phyloP scores from a whole-genome alignment of 257 asterid genomes.

The Penstemon davidsonii region DNA sequence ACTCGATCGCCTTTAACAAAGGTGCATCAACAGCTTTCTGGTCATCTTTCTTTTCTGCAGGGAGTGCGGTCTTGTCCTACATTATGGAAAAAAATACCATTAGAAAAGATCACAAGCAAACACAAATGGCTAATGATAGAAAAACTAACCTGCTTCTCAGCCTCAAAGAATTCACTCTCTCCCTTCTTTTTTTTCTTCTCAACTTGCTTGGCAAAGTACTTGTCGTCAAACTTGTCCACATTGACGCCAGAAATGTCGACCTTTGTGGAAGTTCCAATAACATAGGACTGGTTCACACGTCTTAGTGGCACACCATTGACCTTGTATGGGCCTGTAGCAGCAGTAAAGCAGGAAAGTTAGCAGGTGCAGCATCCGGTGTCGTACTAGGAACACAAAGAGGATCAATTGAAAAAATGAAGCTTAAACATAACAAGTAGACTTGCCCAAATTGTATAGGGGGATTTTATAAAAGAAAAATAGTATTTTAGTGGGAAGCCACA shows the following conservation, averaged over 20 bases:
- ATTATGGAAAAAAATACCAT: background rate
- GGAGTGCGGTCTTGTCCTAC: constrained; percentile 49
- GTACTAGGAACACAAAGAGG: background rate
- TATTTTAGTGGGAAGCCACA: no score
- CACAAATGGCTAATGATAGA: background rate
- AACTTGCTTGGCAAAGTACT: constrained; percentile 59
- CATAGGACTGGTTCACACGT: constrained; percentile 70
- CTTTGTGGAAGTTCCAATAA: constrained; percentile 65
- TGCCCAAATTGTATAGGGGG: background rate
- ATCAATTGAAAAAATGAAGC: background rate
- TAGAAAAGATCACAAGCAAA: background rate
- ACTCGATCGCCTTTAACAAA: constrained; percentile 55
- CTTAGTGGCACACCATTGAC: constrained; percentile 71
- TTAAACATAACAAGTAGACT: background rate
- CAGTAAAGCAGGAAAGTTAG: background rate
- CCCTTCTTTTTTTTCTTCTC: constrained; percentile 59
- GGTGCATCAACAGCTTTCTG: constrained; percentile 57
- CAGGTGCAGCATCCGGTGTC: background rate
- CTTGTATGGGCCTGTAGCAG: constrained; percentile 54
- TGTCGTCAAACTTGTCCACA: constrained; percentile 54
- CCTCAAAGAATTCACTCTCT: constrained; percentile 58
- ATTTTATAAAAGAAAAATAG: no score
- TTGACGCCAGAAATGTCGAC: constrained; percentile 51
- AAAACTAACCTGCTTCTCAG: constrained; percentile 44
- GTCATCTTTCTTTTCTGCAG: constrained; percentile 57